A percentile compares a stretch with the other conserved stretches of the same genome.
Evolutionary conservation across 495 filamentous ascomycete species (phyloP).

Genomic region (Haplographium delicatum): DNA sequence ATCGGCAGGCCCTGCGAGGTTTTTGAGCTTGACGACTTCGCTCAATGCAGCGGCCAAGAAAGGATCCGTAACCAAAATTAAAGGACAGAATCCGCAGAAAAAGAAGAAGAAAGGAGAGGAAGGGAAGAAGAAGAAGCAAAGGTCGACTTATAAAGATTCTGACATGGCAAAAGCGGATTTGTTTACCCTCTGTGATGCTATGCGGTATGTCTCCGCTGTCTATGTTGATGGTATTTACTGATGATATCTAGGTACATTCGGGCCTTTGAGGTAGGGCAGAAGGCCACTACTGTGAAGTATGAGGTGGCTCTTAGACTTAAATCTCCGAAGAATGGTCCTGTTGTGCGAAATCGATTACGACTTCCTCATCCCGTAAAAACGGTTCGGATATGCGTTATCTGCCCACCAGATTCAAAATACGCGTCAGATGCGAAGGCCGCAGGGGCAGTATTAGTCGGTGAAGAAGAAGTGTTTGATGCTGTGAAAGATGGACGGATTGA

Average conservation of each 20-base stretch:
- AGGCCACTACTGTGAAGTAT: slow-evolving; percentile 72
- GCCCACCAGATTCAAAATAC: slow-evolving; percentile 64
- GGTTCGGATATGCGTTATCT: slow-evolving; percentile 80
- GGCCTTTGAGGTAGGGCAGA: slow-evolving; percentile 82
- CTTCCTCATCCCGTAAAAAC: slow-evolving; percentile 87
- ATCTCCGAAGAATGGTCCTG: slow-evolving; percentile 73
- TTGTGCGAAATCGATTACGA: slow-evolving; percentile 78
- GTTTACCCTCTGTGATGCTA: slow-evolving; percentile 83
- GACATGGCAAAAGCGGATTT: slow-evolving; percentile 58
- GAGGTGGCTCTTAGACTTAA: slow-evolving; percentile 76
- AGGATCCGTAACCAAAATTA: slow-evolving; percentile 32
- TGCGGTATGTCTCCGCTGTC: slow-evolving; percentile 58
- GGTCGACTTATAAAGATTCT: slow-evolving; percentile 55
- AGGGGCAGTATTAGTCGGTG: slow-evolving; percentile 77
- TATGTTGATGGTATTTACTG: not conserved
- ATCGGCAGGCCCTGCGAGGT: not conserved
- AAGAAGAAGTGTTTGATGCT: slow-evolving; percentile 75
- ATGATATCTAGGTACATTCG: slow-evolving; percentile 65
- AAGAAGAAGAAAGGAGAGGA: slow-evolving; percentile 44
- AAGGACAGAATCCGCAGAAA: slow-evolving; percentile 31
- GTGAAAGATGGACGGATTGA: slow-evolving; percentile 70
- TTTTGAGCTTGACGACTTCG: slow-evolving; percentile 11
- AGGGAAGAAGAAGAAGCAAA: slow-evolving; percentile 62
- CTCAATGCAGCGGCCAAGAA: not conserved
- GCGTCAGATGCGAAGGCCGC: slow-evolving; percentile 64